Base-by-base conservation (phyloP, 2,329 filamentous ascomycete species). In the Podosphaera xanthii region DNA sequence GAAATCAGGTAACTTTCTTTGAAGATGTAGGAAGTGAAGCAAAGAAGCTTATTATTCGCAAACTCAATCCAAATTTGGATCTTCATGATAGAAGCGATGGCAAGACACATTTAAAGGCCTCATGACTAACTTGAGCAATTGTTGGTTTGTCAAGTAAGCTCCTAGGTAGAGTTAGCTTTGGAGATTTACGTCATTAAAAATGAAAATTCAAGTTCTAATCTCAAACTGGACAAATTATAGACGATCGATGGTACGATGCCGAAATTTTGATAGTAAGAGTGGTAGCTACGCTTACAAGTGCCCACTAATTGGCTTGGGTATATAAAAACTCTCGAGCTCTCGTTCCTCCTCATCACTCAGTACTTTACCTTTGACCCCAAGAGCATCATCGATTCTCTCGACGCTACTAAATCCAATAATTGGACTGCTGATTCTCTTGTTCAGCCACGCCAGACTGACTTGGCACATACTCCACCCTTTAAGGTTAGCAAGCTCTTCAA, bases 401-500 rank as follows among this genome's bases (percentile, higher is more conserved):
- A 73, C 71, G 60, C 71, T 77, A 58, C 69, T 72, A 58, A 80
- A 70, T 0, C 78, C 77, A 60, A 79, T 69, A 64, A 80, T 79
- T 0, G 77, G 77, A 61, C 71, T 73, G 33, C 69, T 69, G 7
- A 72, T 71, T 59, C 71, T 70, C 61, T 72, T 72, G 61, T 75
- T 65, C 14, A 70, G 69, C 79, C 79, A 82, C 5, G 78, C 78
- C 59, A 79, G 71, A 2, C 77, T 75, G 44, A 82, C 74, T 61
- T 78, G 75, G 58, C 74, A 75, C 78, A 81, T 81, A 62, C 72
- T 78, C 69, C 77, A 75, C 0, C 72, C 75, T 64, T 75, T 76
- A 71, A 78, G 79, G 64, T 75, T 72, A 1, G 79, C 77, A 34
- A 82, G 61, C 65, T 81, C 74, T 67, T 80, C 72, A 0, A 82